A percentile compares a stretch with the other conserved stretches of the same genome.
Evolutionary conservation across 139 green algal species (phyloP).

Genomic region (Mychonastes homosphaera): DNA sequence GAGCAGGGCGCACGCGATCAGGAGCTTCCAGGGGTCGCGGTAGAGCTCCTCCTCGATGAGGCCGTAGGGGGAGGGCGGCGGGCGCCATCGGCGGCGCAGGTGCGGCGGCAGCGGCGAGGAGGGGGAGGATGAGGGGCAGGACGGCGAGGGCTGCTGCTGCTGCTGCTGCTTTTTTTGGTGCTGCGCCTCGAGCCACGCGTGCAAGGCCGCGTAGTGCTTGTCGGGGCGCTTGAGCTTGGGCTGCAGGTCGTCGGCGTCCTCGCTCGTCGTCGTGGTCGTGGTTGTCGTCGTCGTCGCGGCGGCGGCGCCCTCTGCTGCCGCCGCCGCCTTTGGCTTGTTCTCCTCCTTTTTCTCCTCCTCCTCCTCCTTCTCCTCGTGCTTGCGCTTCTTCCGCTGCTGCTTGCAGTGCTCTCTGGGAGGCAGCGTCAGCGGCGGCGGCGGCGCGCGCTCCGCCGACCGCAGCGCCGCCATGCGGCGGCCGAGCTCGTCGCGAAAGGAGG

Average conservation of each 20-base stretch:
- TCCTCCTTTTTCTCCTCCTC: no score
- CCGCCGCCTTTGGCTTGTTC: no score
- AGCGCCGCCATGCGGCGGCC: no score
- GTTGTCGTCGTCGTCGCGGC: no score
- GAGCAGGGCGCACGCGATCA: slow-evolving; percentile 82
- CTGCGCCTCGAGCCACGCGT: background rate
- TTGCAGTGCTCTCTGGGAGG: no score
- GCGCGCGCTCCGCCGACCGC: no score
- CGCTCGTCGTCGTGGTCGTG: no score
- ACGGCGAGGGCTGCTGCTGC: background rate
- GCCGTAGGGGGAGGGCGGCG: slow-evolving; percentile 56
- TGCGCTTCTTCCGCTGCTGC: background rate
- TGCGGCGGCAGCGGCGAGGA: background rate
- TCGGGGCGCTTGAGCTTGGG: background rate
- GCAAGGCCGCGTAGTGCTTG: background rate
- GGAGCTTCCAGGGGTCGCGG: slow-evolving; percentile 78
- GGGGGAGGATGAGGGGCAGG: background rate
- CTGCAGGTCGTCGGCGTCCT: no score
- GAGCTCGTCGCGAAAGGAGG: no score
- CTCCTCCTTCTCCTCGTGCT: slow-evolving; percentile 1
- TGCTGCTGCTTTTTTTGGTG: background rate
- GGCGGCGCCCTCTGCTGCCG: no score
- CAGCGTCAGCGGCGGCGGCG: no score
- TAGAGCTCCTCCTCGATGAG: slow-evolving; percentile 82
- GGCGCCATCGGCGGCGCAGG: slow-evolving; percentile 39